A percentile compares a stretch with the other conserved stretches of the same genome.
Conservation (phyloP, 345 rosid genomes). For the Eucalyptus sideroxylon region DNA sequence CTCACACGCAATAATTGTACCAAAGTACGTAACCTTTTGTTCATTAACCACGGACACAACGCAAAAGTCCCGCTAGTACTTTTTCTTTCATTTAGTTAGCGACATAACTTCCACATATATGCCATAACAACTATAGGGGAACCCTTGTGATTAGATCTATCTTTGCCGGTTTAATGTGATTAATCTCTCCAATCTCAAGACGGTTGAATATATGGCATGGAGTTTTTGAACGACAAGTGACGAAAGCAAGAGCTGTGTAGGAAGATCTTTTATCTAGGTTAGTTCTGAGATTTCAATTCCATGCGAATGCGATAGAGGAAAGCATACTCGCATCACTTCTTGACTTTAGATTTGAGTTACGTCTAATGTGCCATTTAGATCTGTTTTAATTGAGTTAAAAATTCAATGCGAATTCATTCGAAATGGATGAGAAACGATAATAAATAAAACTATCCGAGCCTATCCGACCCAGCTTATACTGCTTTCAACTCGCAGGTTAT, state of each 20-base stretch:
- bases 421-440: rapidly evolving
- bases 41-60: neutral
- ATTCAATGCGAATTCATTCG: no score
- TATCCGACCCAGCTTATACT: neutral
- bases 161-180: neutral
- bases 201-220: neutral
- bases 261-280: neutral
- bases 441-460: neutral
- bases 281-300: neutral
- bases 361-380: rapidly evolving
- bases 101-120: neutral
- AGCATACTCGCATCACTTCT: neutral
- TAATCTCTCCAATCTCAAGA: rapidly evolving
- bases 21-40: neutral
- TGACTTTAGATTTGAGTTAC: neutral
- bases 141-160: neutral
- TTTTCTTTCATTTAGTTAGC: no score
- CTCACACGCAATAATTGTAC: neutral
- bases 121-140: neutral
- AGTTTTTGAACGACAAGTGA: neutral
- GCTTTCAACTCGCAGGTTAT: neutral
- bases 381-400: neutral
- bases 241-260: rapidly evolving
- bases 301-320: rapidly evolving
- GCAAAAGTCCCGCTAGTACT: neutral